These are phyloP conservation scores for Galerina marginata DNA, from an alignment of 768 basidiomycete genomes.

Conservation along the genomic window DNA sequence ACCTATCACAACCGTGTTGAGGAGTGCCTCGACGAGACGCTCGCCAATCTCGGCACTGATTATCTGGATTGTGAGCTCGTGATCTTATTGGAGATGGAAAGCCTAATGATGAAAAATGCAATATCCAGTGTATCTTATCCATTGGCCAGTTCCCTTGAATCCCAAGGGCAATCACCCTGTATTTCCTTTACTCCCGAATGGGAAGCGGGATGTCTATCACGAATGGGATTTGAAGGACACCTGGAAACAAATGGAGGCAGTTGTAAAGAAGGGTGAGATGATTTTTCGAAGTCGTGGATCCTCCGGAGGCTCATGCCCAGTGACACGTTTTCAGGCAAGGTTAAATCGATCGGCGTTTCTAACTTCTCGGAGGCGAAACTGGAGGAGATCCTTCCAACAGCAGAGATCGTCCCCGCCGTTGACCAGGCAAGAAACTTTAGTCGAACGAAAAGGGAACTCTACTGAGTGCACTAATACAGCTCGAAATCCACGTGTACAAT, in stretches of 20 bases:
- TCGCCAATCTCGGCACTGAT: slow-evolving; percentile 79
- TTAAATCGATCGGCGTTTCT: slow-evolving; percentile 72
- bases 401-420: slow-evolving; percentile 72
- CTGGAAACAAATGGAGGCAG: slow-evolving; percentile 84
- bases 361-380: slow-evolving; percentile 76
- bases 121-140: slow-evolving; percentile 65
- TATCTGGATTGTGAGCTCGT: slow-evolving; percentile 76
- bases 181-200: slow-evolving; percentile 64
- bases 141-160: slow-evolving; percentile 84
- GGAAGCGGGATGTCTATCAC: slow-evolving; percentile 70
- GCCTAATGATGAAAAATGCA: slow-evolving; percentile 15
- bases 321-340: slow-evolving; percentile 54
- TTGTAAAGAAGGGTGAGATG: slow-evolving; percentile 62
- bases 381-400: slow-evolving; percentile 70
- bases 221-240: slow-evolving; percentile 73
- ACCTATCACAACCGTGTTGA: slow-evolving; percentile 76
- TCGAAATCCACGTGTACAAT: slow-evolving; percentile 78
- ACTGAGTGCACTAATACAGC: slow-evolving; percentile 39
- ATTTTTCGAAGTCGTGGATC: not conserved
- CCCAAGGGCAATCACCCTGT: slow-evolving; percentile 66
- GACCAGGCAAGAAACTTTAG: slow-evolving; percentile 58
- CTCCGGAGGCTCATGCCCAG: slow-evolving; percentile 8
- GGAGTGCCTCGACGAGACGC: slow-evolving; percentile 74
- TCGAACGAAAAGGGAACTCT: not conserved
- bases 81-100: slow-evolving; percentile 19